Evolutionary conservation across 345 rosid species (phyloP).

Genomic region (Hibiscus trionum): DNA sequence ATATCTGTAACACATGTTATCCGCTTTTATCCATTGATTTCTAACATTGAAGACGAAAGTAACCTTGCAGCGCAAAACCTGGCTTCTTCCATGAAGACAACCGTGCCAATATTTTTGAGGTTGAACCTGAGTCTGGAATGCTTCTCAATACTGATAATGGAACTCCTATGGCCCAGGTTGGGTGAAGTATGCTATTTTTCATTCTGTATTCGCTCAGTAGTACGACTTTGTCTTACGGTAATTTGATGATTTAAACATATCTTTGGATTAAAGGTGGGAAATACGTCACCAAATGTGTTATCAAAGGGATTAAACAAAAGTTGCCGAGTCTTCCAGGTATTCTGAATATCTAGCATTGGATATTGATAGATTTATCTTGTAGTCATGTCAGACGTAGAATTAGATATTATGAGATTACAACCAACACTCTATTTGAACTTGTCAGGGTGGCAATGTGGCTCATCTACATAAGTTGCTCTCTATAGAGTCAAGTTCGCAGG

Average conservation of each 20-base stretch:
- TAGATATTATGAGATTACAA: background rate
- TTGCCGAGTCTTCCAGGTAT: conserved; percentile 70
- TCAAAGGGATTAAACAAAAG: conserved; percentile 33
- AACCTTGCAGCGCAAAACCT: conserved; percentile 71
- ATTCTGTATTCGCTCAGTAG: background rate
- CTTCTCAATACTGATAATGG: conserved; percentile 90
- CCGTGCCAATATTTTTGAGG: conserved; percentile 84
- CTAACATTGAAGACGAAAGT: conserved; percentile 10
- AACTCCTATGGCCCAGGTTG: conserved; percentile 89
- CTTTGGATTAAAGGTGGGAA: conserved; percentile 50
- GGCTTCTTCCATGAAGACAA: conserved; percentile 90
- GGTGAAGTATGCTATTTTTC: background rate
- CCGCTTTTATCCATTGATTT: conserved; percentile 9
- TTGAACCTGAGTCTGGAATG: conserved; percentile 81
- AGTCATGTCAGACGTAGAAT: background rate
- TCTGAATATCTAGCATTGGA: background rate
- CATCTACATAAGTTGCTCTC: conserved; percentile 96
- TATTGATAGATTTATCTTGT: background rate
- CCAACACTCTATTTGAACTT: conserved; percentile 5
- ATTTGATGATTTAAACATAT: conserved; percentile 3
- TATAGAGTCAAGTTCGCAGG: conserved; percentile 95
- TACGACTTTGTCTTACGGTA: background rate
- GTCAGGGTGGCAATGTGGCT: conserved; percentile 84
- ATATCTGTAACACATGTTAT: background rate
- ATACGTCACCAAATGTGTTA: conserved; percentile 31